Evolutionary conservation across 805 yeast genomes (phyloP).

Genomic region (Hemisphaericaspora nanyangensis): DNA sequence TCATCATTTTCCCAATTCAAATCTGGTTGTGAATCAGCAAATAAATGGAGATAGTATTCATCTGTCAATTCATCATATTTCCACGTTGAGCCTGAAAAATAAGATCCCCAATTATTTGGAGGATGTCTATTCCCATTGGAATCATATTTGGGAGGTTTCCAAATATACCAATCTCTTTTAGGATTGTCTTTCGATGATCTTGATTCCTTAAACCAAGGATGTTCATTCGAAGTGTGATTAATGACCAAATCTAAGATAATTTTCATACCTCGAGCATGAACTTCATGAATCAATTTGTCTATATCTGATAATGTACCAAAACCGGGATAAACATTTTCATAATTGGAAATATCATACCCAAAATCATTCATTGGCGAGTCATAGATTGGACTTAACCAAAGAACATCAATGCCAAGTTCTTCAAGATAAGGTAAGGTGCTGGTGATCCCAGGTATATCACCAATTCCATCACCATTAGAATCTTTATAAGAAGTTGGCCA

Average conservation of each 20-base stretch:
- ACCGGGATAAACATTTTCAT: slow-evolving; percentile 46
- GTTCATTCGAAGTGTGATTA: slow-evolving; percentile 55
- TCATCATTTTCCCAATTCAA: slow-evolving; percentile 57
- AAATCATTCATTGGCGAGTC: slow-evolving; percentile 59
- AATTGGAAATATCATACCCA: slow-evolving; percentile 60
- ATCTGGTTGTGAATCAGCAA: slow-evolving; percentile 55
- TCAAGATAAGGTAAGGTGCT: slow-evolving; percentile 50
- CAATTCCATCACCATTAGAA: slow-evolving; percentile 56
- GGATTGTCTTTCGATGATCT: slow-evolving; percentile 47
- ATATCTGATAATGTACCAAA: slow-evolving; percentile 55
- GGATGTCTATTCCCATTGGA: slow-evolving; percentile 48
- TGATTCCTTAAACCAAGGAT: slow-evolving; percentile 57
- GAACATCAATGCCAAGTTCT: slow-evolving; percentile 45
- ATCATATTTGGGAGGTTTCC: slow-evolving; percentile 50
- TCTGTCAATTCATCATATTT: slow-evolving; percentile 48
- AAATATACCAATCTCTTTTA: slow-evolving; percentile 59
- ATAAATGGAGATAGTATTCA: slow-evolving; percentile 53
- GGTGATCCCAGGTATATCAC: slow-evolving; percentile 54
- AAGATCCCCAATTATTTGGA: slow-evolving; percentile 55
- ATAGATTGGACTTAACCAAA: slow-evolving; percentile 58
- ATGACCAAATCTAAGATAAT: slow-evolving; percentile 54
- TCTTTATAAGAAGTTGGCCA: slow-evolving; percentile 62
- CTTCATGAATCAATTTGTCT: slow-evolving; percentile 43
- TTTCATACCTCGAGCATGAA: slow-evolving; percentile 48
- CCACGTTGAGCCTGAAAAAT: slow-evolving; percentile 57